phyloP scores from a whole-genome alignment of 768 basidiomycete genomes.

The Pisolithus tinctorius region DNA sequence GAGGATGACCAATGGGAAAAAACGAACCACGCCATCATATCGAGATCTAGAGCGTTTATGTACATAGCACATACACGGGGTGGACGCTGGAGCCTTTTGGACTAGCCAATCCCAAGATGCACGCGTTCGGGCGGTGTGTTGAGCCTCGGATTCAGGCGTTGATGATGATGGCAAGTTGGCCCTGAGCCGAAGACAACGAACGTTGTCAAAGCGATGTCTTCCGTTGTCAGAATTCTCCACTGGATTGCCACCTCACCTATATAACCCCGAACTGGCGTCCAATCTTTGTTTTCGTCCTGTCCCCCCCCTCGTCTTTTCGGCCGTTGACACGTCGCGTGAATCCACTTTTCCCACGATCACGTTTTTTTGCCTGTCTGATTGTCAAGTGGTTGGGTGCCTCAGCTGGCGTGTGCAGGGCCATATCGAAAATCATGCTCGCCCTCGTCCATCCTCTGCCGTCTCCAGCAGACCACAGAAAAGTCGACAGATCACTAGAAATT shows the following conservation, averaged over 20 bases:
- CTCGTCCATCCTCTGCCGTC: slow-evolving; percentile 37
- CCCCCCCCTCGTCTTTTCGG: not conserved
- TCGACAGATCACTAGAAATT: slow-evolving; percentile 21
- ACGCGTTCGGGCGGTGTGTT: not conserved
- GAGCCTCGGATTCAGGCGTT: not conserved
- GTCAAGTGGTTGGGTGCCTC: not conserved
- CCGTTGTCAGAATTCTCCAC: not conserved
- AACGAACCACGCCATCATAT: not conserved
- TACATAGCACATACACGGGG: not conserved
- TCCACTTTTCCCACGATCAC: not conserved
- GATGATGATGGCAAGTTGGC: not conserved
- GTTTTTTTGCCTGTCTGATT: slow-evolving; percentile 9
- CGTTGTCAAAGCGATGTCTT: not conserved
- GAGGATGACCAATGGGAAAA: not conserved
- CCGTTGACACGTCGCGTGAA: not conserved
- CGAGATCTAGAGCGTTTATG: not conserved
- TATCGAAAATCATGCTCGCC: slow-evolving; percentile 37
- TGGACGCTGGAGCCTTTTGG: not conserved
- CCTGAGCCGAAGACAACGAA: not conserved
- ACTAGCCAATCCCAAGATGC: not conserved
- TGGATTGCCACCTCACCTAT: not conserved
- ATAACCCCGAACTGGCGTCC: not conserved
- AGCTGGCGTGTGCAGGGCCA: too few species aligned
- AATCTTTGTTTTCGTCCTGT: not conserved
- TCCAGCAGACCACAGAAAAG: slow-evolving; percentile 20